Conservation (phyloP, 371 early-diverging fungal genomes). For the Mortierella sp. region DNA sequence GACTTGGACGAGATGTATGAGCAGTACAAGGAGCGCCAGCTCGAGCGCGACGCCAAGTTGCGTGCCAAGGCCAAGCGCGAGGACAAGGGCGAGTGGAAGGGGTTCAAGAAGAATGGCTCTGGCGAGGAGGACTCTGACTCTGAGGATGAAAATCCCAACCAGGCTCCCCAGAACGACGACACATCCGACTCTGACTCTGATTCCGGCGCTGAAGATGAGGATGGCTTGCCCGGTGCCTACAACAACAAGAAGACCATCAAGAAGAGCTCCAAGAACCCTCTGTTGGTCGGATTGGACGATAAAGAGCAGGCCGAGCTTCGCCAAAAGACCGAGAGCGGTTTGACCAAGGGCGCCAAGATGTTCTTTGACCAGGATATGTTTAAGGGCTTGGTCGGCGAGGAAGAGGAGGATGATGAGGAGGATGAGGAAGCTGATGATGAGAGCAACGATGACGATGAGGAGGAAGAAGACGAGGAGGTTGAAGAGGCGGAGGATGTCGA, state of each 20-base stretch:
- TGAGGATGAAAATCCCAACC: constrained; percentile 57
- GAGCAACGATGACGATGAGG: constrained; percentile 30
- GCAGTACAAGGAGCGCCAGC: constrained; percentile 77
- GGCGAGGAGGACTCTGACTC: constrained; percentile 56
- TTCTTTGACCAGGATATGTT: constrained; percentile 96
- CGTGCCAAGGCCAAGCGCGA: constrained; percentile 76
- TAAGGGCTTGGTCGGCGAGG: constrained; percentile 70
- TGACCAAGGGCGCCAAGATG: constrained; percentile 86
- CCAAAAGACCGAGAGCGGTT: constrained; percentile 65
- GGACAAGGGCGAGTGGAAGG: constrained; percentile 79
- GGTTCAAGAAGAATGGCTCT: constrained; percentile 70
- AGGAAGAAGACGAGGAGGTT: constrained; percentile 55
- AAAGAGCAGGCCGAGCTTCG: constrained; percentile 68
- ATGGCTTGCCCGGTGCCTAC: constrained; percentile 39
- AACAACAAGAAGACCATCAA: constrained; percentile 55
- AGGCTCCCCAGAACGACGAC: constrained; percentile 45
- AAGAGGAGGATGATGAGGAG: constrained; percentile 73
- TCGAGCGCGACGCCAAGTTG: constrained; percentile 82
- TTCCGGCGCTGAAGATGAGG: constrained; percentile 64
- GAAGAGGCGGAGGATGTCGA: constrained; percentile 62
- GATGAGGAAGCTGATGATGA: constrained; percentile 56
- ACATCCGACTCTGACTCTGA: constrained; percentile 62
- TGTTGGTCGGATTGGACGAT: constrained; percentile 72
- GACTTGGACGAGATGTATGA: constrained; percentile 84
- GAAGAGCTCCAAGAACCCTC: constrained; percentile 63